Percentiles rank a stretch among this genome's conserved stretches.
phyloP scores from a whole-genome alignment of 768 basidiomycete species.

The Exsudoporus frostii region DNA sequence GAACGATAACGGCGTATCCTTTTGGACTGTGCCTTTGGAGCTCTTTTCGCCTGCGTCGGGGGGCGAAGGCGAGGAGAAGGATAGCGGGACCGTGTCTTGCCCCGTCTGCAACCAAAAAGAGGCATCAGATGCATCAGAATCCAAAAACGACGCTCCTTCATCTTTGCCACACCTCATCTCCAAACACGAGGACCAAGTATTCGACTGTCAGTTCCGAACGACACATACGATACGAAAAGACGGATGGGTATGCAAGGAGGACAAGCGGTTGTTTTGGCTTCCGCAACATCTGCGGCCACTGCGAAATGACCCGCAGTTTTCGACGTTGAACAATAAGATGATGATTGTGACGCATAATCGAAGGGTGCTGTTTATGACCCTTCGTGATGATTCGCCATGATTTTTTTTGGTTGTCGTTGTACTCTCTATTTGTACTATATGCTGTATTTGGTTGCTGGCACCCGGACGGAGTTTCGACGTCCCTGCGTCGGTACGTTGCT shows the following conservation, averaged over 20 bases:
- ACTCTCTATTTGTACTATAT: not conserved
- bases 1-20: not conserved
- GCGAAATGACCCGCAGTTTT: not conserved
- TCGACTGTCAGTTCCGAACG: slow-evolving; percentile 5
- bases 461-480: not conserved
- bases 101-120: not conserved
- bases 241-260: slow-evolving; percentile 10
- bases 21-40: not conserved
- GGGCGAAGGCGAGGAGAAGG: not conserved
- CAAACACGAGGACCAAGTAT: not conserved
- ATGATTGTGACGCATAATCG: slow-evolving; percentile 7
- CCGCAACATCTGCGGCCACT: slow-evolving; percentile 9
- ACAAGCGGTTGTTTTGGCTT: slow-evolving; percentile 11
- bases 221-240: slow-evolving; percentile 4
- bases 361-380: slow-evolving; percentile 2
- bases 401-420: too few relatives aligned
- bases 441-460: not conserved
- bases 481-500: too few relatives aligned
- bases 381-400: not conserved
- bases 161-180: slow-evolving; percentile 1
- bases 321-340: not conserved
- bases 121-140: not conserved
- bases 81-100: not conserved
- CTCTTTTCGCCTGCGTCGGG: not conserved
- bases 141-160: not conserved